These are phyloP conservation scores for Forsythia suspensa DNA, from an alignment of 257 asterid genomes.

Conservation along the genomic window DNA sequence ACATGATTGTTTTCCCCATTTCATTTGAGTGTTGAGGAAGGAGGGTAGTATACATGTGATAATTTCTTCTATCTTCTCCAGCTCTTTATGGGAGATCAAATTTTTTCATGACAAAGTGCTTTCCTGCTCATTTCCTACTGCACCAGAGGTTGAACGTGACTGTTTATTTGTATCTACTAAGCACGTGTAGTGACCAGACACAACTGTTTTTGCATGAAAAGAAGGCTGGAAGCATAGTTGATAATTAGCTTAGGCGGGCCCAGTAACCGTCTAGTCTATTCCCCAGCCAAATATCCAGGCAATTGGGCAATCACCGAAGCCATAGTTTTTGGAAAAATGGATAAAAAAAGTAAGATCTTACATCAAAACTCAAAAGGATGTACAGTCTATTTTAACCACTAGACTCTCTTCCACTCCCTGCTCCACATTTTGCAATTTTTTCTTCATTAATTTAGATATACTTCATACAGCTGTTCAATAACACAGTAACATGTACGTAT, in stretches of 20 bases:
- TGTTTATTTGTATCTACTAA: neutral
- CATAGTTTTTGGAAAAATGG: neutral
- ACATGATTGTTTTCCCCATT: neutral
- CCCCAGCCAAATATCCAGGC: neutral
- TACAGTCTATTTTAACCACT: neutral
- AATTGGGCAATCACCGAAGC: neutral
- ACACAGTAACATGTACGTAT: neutral
- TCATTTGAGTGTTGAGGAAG: neutral
- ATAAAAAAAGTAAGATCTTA: neutral
- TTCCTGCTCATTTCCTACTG: neutral
- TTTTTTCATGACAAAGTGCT: neutral
- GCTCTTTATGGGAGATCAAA: neutral
- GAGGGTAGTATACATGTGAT: neutral
- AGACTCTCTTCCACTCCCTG: neutral
- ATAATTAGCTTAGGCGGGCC: neutral
- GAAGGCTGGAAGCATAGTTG: neutral
- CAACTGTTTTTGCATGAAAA: neutral
- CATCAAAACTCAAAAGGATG: neutral
- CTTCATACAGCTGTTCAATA: neutral
- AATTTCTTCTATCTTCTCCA: neutral
- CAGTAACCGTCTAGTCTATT: neutral
- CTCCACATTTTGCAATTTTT: neutral
- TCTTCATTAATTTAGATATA: neutral
- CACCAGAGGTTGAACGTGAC: neutral
- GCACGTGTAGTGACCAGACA: neutral